Conservation (phyloP, 495 filamentous ascomycete genomes). For the Penicillium tannophilum region DNA sequence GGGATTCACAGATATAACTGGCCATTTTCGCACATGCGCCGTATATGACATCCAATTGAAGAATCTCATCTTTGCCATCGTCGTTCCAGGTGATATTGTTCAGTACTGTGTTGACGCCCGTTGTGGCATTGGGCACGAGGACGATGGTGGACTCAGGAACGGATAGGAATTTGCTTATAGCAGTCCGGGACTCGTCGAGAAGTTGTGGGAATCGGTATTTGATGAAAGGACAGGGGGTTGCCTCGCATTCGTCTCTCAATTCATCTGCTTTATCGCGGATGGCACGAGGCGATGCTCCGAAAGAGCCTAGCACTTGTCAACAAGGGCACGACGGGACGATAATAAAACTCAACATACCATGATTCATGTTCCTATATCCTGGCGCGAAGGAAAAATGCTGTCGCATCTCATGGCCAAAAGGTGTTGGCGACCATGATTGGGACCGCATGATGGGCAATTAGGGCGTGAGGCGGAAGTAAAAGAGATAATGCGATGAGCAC, state of each 20-base stretch:
- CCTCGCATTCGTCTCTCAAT: slow-evolving; percentile 61
- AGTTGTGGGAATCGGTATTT: slow-evolving; percentile 59
- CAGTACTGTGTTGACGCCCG: slow-evolving; percentile 74
- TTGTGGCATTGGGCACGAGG: slow-evolving; percentile 73
- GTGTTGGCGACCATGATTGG: slow-evolving; percentile 2
- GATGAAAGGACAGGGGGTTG: slow-evolving; percentile 67
- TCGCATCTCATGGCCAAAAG: slow-evolving; percentile 56
- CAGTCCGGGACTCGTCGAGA: slow-evolving; percentile 62
- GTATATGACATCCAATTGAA: slow-evolving; percentile 70
- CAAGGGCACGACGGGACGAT: not conserved
- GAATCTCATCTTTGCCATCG: slow-evolving; percentile 52
- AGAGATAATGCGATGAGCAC: not conserved
- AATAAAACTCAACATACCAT: slow-evolving; percentile 52
- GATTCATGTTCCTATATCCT: slow-evolving; percentile 69
- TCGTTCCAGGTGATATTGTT: slow-evolving; percentile 60
- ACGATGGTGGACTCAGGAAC: slow-evolving; percentile 63
- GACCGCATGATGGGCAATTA: not conserved
- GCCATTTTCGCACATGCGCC: slow-evolving; percentile 67
- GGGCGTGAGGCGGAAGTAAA: not conserved
- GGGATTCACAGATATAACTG: slow-evolving; percentile 65
- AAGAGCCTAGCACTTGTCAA: slow-evolving; percentile 56
- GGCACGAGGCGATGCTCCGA: slow-evolving; percentile 64
- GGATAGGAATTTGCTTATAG: slow-evolving; percentile 63
- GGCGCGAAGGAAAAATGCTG: slow-evolving; percentile 66
- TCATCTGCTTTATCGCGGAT: slow-evolving; percentile 55